Evolutionary conservation across 805 yeast species (phyloP).

Genomic region (Komagataella ulmi): DNA sequence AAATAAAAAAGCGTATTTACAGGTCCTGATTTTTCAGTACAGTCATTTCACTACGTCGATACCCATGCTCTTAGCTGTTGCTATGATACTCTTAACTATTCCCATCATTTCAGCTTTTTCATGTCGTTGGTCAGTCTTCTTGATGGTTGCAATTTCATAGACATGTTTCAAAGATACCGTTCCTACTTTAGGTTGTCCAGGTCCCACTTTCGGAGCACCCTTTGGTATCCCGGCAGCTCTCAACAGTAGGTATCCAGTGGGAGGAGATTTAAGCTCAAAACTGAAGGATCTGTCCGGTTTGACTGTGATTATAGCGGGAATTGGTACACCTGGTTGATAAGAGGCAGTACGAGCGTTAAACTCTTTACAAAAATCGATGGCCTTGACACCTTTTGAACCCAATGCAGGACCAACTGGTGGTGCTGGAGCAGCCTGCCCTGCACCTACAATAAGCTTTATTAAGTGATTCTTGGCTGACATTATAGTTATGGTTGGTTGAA

Average conservation of each 20-base stretch:
- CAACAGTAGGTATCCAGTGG: conserved; percentile 75
- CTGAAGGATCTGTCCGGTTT: conserved; percentile 86
- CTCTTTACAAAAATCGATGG: conserved; percentile 96
- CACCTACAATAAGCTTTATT: conserved; percentile 86
- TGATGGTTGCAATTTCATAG: conserved; percentile 89
- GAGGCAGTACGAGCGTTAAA: conserved; percentile 94
- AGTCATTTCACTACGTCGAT: conserved; percentile 59
- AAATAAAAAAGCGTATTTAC: neutral
- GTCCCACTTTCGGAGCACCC: conserved; percentile 63
- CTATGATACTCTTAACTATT: conserved; percentile 69
- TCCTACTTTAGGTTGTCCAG: conserved; percentile 21
- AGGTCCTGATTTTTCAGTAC: neutral
- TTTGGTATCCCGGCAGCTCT: conserved; percentile 72
- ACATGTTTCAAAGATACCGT: conserved; percentile 69
- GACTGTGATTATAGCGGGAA: conserved; percentile 75
- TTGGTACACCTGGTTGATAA: conserved; percentile 74
- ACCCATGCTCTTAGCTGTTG: conserved; percentile 86
- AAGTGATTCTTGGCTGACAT: conserved; percentile 33
- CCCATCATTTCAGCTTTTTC: conserved; percentile 55
- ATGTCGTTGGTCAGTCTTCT: conserved; percentile 76
- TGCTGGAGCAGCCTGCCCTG: conserved; percentile 96
- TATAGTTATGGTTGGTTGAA: neutral
- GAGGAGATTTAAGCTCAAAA: conserved; percentile 83
- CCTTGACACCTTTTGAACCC: conserved; percentile 97
- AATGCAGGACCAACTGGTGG: conserved; percentile 99